Evolutionary conservation across 371 early-diverging fungal species (phyloP), one percentile per base, ranked within the genome.

Genomic region (Mortierella polycephala): DNA sequence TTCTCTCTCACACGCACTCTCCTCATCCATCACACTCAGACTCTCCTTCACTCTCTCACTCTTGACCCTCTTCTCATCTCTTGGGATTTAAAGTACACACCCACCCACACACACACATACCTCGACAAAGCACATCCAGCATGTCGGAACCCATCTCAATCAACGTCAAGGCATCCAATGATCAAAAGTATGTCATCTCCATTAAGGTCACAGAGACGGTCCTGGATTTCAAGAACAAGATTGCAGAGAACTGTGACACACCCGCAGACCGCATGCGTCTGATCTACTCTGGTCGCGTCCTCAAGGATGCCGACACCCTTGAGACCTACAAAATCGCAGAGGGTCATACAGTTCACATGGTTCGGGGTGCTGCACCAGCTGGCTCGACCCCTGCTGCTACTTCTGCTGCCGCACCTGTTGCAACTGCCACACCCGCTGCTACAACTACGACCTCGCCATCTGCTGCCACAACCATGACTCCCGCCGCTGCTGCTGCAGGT

Each of bases 261-360:
- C 91, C 94, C n/a, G 90, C 88, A n/a, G 90, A 90, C 39, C 85
- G 90, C 66, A 96, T 95, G 83, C 88, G 96, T 41, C 88, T 99
- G 59, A 99, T 99, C 75, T 99, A 89, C 75, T 91, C 96, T 42
- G 99, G 99, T 12, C 87, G 92, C 60, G 96, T 99, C 18, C 88
- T 99, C 57, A 98, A 99, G 86, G 97, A 99, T 83, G 89, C 82
- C 30, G 96, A 97, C 49, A 86, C 85, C 0, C 77, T 99, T 14
- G 80, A 83, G 8, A 84, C 83, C 21, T 95, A 94, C 85, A 97
- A 96, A 80, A 86, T 99, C 45, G 87, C 86, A 0, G 91, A 92
- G 47, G 91, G 89, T 0, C 85, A 88, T 71, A 95, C 94, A 18
- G 87, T 96, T 5, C 96, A 96, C 64, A 89, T 96, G 91, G 95